Evolutionary conservation across 441 rosid genomes (phyloP).

Genomic region (Pelargonium exstipulatum): DNA sequence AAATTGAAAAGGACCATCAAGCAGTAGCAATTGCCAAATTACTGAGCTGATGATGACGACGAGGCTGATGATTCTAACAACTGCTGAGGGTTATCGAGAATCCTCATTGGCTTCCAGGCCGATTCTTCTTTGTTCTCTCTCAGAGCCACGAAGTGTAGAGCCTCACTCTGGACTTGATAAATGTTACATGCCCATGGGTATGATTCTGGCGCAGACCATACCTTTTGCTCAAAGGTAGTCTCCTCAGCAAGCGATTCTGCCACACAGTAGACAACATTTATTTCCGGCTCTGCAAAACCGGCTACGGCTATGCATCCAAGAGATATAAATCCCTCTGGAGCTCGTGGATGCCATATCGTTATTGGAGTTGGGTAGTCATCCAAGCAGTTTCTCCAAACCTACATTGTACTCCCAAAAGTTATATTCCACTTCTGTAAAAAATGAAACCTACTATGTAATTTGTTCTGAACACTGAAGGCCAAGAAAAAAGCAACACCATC

Average conservation of each 20-base stretch:
- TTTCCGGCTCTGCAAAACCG: constrained; percentile 63
- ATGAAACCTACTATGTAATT: no score
- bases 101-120: constrained; percentile 71
- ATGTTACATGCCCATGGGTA: constrained; percentile 93
- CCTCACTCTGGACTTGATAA: constrained; percentile 80
- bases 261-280: constrained; percentile 49
- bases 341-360: constrained; percentile 94
- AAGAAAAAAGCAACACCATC: background rate
- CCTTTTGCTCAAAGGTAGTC: constrained; percentile 76
- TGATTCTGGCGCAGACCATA: constrained; percentile 80
- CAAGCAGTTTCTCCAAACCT: constrained; percentile 94
- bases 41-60: background rate
- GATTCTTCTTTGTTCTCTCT: constrained; percentile 70
- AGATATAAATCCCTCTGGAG: constrained; percentile 75
- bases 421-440: no score
- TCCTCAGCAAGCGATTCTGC: constrained; percentile 64
- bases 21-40: background rate
- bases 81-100: constrained; percentile 45
- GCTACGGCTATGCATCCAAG: constrained; percentile 74
- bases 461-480: background rate
- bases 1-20: no score
- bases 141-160: constrained; percentile 81
- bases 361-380: constrained; percentile 67
- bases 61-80: background rate
- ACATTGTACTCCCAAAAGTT: constrained; percentile 16